phyloP scores from a whole-genome alignment of 768 basidiomycete species.

The Cystobasidium ongulense region DNA sequence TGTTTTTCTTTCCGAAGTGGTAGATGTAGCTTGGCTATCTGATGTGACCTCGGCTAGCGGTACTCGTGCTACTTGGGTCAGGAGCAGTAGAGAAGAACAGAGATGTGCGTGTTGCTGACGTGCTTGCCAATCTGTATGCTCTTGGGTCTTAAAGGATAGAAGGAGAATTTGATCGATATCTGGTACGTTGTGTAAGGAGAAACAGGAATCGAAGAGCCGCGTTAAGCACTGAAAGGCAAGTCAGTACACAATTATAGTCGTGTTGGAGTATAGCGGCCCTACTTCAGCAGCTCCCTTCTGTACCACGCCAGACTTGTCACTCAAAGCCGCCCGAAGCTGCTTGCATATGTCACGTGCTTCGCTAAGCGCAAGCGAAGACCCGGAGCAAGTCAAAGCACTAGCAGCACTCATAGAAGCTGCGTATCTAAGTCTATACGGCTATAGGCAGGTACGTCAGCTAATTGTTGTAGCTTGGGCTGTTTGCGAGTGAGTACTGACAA shows the following conservation, averaged over 20 bases:
- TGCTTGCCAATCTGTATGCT: slow-evolving; percentile 72
- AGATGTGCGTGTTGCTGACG: slow-evolving; percentile 71
- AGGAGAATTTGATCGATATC: slow-evolving; percentile 71
- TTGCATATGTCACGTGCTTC: slow-evolving; percentile 61
- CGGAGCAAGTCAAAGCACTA: neutral
- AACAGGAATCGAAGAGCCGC: slow-evolving; percentile 50
- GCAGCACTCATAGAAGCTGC: neutral
- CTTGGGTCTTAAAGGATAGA: slow-evolving; percentile 64
- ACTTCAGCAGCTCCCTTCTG: slow-evolving; percentile 78
- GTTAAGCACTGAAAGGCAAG: neutral
- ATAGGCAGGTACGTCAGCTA: neutral
- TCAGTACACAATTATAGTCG: neutral
- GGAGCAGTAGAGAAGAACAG: slow-evolving; percentile 71
- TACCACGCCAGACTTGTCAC: slow-evolving; percentile 74
- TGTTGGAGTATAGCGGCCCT: slow-evolving; percentile 32
- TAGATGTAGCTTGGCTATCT: slow-evolving; percentile 55
- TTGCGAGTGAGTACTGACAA: neutral
- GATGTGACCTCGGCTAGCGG: slow-evolving; percentile 46
- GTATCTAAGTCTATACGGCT: neutral
- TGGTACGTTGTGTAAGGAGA: slow-evolving; percentile 51
- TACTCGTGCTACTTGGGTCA: slow-evolving; percentile 65
- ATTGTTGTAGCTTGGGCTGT: neutral
- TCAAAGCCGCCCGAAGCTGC: slow-evolving; percentile 63
- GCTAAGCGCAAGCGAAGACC: neutral
- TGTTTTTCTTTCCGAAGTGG: slow-evolving; percentile 51